Conservation (phyloP, 2,329 filamentous ascomycete species). For the Penicillium sclerotiorum region DNA sequence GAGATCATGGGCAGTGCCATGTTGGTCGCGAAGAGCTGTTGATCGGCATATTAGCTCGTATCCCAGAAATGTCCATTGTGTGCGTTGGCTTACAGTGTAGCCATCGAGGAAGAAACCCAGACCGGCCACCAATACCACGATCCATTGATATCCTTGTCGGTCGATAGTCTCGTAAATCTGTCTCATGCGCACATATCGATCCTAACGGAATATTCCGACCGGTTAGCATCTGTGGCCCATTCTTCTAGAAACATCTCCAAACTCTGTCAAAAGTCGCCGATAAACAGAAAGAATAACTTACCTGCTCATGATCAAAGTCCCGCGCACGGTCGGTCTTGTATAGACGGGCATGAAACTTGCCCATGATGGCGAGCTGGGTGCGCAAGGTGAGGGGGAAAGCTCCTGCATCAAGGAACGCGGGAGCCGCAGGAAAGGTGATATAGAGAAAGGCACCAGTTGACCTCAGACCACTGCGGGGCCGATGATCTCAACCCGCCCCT, state of each 20-base stretch:
- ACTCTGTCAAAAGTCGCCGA: too few species aligned
- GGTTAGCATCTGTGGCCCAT: too few species aligned
- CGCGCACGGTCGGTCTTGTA: conserved; percentile 48
- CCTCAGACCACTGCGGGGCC: conserved; percentile 8
- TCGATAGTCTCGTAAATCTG: conserved; percentile 51
- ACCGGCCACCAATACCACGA: conserved; percentile 50
- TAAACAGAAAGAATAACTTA: too few species aligned
- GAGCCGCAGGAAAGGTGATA: conserved; percentile 5
- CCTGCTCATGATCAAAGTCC: conserved; percentile 49
- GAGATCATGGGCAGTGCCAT: conserved; percentile 53
- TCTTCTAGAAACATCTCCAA: too few species aligned
- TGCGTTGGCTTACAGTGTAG: conserved; percentile 45
- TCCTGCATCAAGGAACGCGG: background rate
- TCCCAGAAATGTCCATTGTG: background rate
- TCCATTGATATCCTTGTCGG: conserved; percentile 45
- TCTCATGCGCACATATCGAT: conserved; percentile 47
- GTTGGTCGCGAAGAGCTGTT: conserved; percentile 54
- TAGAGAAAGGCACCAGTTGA: background rate
- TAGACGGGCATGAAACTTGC: conserved; percentile 38
- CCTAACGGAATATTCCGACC: conserved; percentile 18
- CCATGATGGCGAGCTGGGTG: conserved; percentile 27
- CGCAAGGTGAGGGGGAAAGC: background rate
- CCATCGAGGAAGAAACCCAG: conserved; percentile 56
- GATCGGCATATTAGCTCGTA: background rate
- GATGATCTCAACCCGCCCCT: too few species aligned